Evolutionary conservation across 176 grass and related monocot species (phyloP).

Genomic region (Eremochloa ophiuroides): DNA sequence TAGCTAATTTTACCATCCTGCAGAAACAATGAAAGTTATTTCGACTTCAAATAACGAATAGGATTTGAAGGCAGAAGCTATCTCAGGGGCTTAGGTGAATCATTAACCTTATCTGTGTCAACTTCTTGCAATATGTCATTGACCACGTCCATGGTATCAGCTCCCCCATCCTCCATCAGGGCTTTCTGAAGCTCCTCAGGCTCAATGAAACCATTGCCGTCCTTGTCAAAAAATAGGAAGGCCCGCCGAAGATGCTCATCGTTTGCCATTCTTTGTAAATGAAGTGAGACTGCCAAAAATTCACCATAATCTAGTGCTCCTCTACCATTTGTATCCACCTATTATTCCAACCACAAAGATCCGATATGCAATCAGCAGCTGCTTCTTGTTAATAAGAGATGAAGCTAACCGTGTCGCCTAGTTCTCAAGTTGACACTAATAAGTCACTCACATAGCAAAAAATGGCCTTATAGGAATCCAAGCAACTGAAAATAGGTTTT

Average conservation of each 20-base stretch:
- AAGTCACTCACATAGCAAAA: neutral
- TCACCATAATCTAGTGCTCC: slow-evolving; percentile 82
- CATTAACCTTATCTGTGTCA: slow-evolving; percentile 81
- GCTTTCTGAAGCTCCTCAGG: slow-evolving; percentile 67
- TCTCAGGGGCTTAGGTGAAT: neutral
- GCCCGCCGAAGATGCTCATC: slow-evolving; percentile 77
- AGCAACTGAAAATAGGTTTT: no score
- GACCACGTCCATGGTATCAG: slow-evolving; percentile 57
- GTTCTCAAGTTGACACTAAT: neutral
- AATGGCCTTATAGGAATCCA: neutral
- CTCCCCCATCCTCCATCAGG: slow-evolving; percentile 52
- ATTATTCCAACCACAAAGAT: slow-evolving; percentile 14
- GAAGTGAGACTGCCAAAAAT: slow-evolving; percentile 83
- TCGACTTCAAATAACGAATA: neutral
- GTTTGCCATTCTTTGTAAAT: slow-evolving; percentile 84
- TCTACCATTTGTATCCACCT: slow-evolving; percentile 74
- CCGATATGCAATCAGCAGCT: slow-evolving; percentile 2
- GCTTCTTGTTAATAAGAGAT: neutral
- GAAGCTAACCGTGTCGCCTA: neutral
- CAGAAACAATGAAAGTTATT: slow-evolving; percentile 1
- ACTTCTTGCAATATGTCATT: slow-evolving; percentile 82
- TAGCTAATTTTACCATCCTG: slow-evolving; percentile 91
- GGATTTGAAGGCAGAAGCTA: neutral
- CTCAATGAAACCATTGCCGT: slow-evolving; percentile 80
- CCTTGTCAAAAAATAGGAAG: slow-evolving; percentile 79